Percentiles rank a stretch among this genome's conserved stretches.
Conservation (phyloP, 2,329 filamentous ascomycete genomes). For the Alternaria sp. region DNA sequence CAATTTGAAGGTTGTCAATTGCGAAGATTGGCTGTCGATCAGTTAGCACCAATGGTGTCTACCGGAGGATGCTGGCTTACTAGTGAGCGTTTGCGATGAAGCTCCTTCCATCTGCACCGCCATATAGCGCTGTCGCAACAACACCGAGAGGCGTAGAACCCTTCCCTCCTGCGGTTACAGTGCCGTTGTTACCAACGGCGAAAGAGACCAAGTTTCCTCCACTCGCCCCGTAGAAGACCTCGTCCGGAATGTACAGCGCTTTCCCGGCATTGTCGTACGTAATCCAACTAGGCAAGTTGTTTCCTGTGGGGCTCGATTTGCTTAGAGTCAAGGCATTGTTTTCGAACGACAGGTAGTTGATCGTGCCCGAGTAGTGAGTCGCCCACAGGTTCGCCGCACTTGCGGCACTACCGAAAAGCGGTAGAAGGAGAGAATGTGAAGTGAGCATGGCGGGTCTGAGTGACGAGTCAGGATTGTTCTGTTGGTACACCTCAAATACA, state of each 20-base stretch:
- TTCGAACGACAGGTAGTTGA: constrained; percentile 40
- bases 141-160: constrained; percentile 34
- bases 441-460: constrained; percentile 32
- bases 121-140: constrained; percentile 41
- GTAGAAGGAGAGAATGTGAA: constrained; percentile 31
- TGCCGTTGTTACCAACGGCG: constrained; percentile 37
- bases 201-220: constrained; percentile 38
- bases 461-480: neutral
- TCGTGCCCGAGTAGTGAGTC: constrained; percentile 43
- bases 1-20: constrained; percentile 48
- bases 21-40: constrained; percentile 37
- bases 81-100: constrained; percentile 47
- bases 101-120: constrained; percentile 38
- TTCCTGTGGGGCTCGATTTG: constrained; percentile 30
- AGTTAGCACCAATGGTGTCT: neutral
- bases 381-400: constrained; percentile 41
- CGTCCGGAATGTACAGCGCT: constrained; percentile 40
- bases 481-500: neutral
- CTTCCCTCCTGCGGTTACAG: constrained; percentile 32
- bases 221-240: constrained; percentile 28
- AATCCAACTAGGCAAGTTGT: constrained; percentile 42
- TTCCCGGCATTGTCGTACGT: constrained; percentile 41
- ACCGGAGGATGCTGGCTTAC: constrained; percentile 20
- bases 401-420: constrained; percentile 37
- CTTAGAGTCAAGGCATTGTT: constrained; percentile 34